A percentile compares a stretch with the other conserved stretches of the same genome.
These are phyloP conservation scores for Solanum megistacrolobum DNA, from an alignment of 257 asterid species.

Conservation along the genomic window DNA sequence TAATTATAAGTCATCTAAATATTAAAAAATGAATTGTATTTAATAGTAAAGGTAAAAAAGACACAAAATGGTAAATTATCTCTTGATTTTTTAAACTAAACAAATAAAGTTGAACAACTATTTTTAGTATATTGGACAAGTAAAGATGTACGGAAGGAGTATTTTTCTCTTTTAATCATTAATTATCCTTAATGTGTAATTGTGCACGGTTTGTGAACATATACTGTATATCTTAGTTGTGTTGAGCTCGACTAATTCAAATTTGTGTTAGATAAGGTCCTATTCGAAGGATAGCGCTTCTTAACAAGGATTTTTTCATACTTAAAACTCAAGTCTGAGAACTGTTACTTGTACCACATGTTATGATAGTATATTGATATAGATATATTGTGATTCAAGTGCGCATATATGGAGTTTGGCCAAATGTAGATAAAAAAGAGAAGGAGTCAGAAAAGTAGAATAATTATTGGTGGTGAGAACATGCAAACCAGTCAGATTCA, in stretches of 20 bases:
- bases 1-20: neutral
- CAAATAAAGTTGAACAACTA: neutral
- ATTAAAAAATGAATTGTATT: neutral
- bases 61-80: too few relatives aligned
- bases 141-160: neutral
- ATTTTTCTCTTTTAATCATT: too few relatives aligned
- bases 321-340: rapidly evolving
- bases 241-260: neutral
- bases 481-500: neutral
- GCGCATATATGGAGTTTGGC: neutral
- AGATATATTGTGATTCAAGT: too few relatives aligned
- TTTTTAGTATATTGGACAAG: neutral
- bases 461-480: neutral
- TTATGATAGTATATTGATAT: too few relatives aligned
- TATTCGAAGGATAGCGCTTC: too few relatives aligned
- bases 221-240: neutral
- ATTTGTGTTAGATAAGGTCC: neutral
- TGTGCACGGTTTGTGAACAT: neutral
- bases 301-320: neutral
- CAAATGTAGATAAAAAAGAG: neutral
- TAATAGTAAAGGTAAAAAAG: neutral
- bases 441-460: neutral
- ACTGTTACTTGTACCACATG: rapidly evolving
- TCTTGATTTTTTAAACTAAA: neutral
- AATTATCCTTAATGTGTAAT: neutral